Percentiles rank a stretch among this genome's conserved stretches.
Conservation (phyloP, 2,329 filamentous ascomycete genomes). For the Penicillium sclerotiorum region DNA sequence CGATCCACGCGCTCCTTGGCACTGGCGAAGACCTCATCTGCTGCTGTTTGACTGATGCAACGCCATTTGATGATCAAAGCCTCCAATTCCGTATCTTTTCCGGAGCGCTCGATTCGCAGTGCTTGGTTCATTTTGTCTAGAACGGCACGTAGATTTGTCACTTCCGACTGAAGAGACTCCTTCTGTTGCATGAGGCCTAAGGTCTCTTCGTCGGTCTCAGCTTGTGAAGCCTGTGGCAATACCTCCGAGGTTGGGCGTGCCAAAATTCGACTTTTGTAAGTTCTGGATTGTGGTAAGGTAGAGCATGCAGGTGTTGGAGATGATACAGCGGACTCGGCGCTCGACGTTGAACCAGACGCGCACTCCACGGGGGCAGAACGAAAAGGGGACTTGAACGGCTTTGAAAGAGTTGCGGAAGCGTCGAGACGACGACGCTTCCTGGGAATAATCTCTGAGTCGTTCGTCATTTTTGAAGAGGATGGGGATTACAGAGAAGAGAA, state of each 20-base stretch:
- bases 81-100: slow-evolving; percentile 58
- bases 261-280: no score
- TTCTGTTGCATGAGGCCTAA: slow-evolving; percentile 41
- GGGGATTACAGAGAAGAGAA: background rate
- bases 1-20: slow-evolving; percentile 63
- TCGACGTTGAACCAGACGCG: slow-evolving; percentile 5
- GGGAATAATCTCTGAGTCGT: slow-evolving; percentile 32
- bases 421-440: slow-evolving; percentile 67
- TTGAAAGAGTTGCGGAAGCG: slow-evolving; percentile 61
- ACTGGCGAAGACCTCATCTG: slow-evolving; percentile 66
- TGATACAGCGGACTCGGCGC: background rate
- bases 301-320: background rate
- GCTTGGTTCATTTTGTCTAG: slow-evolving; percentile 59
- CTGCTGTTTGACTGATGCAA: slow-evolving; percentile 61
- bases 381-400: slow-evolving; percentile 73
- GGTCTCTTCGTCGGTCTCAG: slow-evolving; percentile 29
- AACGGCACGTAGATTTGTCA: slow-evolving; percentile 39
- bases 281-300: no score
- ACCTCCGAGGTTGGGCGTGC: no score
- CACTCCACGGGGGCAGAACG: slow-evolving; percentile 39
- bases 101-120: slow-evolving; percentile 49
- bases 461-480: slow-evolving; percentile 17
- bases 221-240: no score
- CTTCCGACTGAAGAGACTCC: slow-evolving; percentile 34
- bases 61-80: slow-evolving; percentile 64